A percentile compares a stretch with the other conserved stretches of the same genome.
Evolutionary conservation across 768 basidiomycete genomes (phyloP).

Genomic region (Leccinellum rugosiceps): DNA sequence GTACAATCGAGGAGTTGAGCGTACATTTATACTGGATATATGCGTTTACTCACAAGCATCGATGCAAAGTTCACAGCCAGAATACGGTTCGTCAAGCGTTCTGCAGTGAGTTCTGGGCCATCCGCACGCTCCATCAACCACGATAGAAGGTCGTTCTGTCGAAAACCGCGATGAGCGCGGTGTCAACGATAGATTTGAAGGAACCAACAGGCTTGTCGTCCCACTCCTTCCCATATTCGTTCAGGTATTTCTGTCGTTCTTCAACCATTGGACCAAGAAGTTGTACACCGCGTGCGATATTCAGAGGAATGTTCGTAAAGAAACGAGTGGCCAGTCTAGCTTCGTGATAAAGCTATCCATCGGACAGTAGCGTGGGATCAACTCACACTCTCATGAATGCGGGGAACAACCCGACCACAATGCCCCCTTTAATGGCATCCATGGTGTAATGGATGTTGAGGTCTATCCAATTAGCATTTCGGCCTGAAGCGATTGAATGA

Average conservation of each 20-base stretch:
- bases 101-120: conserved; percentile 11
- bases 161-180: neutral
- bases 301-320: neutral
- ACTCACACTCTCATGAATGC: neutral
- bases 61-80: conserved; percentile 18
- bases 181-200: neutral
- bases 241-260: neutral
- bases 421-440: conserved; percentile 19
- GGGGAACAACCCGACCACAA: conserved; percentile 31
- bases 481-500: conserved; percentile 7
- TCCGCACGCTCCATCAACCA: conserved; percentile 34
- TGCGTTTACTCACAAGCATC: conserved; percentile 17
- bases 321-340: neutral
- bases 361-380: neutral
- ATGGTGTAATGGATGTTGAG: conserved; percentile 30
- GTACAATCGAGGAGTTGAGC: neutral
- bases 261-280: neutral
- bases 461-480: conserved; percentile 27
- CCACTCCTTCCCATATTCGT: neutral
- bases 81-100: conserved; percentile 21
- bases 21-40: neutral
- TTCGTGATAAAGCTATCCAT: neutral
- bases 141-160: conserved; percentile 33
- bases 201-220: neutral
- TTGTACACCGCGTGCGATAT: neutral